A percentile compares a stretch with the other conserved stretches of the same genome.
Evolutionary conservation across 2,329 filamentous ascomycete genomes (phyloP).

Genomic region (Coniella lustricola): DNA sequence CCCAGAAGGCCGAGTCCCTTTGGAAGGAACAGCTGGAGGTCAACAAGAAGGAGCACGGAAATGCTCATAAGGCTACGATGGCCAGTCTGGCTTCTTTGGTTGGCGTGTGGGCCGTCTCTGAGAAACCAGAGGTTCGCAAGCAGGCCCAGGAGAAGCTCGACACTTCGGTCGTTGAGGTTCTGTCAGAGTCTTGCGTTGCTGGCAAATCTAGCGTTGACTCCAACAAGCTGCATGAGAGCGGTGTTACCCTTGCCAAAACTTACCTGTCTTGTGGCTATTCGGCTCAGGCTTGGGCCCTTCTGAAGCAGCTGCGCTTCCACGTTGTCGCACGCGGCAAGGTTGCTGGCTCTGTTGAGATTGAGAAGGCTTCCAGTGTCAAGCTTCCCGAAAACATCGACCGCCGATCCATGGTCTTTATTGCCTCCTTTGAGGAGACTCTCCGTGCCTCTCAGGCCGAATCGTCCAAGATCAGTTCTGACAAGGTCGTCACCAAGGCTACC

Average conservation of each 20-base stretch:
- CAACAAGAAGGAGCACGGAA: constrained; percentile 17
- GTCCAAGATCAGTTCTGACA: constrained; percentile 8
- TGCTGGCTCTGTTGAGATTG: constrained; percentile 8
- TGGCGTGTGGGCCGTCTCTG: constrained; percentile 14
- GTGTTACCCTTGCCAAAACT: constrained; percentile 13
- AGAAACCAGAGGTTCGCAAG: constrained; percentile 16
- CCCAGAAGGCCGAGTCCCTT: constrained; percentile 15
- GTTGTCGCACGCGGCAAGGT: constrained; percentile 15
- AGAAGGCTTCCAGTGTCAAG: constrained; percentile 13
- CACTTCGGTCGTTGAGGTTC: constrained; percentile 14
- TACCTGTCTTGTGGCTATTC: constrained; percentile 14
- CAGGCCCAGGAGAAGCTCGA: constrained; percentile 16
- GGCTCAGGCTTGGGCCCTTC: constrained; percentile 13
- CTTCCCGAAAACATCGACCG: constrained; percentile 15
- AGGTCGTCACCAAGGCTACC: constrained; percentile 13
- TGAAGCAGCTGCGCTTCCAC: constrained; percentile 17
- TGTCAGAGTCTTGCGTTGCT: constrained; percentile 13
- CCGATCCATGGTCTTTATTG: constrained; percentile 16
- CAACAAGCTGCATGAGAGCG: constrained; percentile 15
- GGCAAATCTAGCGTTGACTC: constrained; percentile 13
- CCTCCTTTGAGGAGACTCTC: constrained; percentile 16
- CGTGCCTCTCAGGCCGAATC: constrained; percentile 9
- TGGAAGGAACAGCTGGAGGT: constrained; percentile 18
- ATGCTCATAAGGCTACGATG: constrained; percentile 13
- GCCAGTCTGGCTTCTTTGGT: constrained; percentile 15